phyloP scores from a whole-genome alignment of 495 filamentous ascomycete genomes.

The Zalerion maritima region DNA sequence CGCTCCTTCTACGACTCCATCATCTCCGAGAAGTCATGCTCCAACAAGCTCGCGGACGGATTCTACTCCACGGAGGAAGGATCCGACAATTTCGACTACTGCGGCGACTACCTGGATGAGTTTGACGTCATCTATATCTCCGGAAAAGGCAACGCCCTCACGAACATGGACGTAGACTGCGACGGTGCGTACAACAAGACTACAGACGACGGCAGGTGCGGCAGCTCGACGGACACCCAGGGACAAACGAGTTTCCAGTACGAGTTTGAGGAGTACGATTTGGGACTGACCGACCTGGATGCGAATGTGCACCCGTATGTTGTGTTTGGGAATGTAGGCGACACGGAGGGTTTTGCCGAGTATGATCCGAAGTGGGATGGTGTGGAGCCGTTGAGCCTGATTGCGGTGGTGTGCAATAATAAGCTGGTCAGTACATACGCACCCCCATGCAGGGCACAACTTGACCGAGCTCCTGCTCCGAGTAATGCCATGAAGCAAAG shows the following conservation, averaged over 20 bases:
- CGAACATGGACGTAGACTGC: conserved; percentile 56
- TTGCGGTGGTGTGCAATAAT: conserved; percentile 46
- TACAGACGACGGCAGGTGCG: conserved; percentile 35
- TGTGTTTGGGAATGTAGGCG: conserved; percentile 46
- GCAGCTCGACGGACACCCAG: conserved; percentile 36
- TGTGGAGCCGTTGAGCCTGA: conserved; percentile 44
- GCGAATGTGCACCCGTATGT: conserved; percentile 49
- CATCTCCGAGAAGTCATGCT: conserved; percentile 19
- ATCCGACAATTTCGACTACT: conserved; percentile 24
- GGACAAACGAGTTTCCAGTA: conserved; percentile 39
- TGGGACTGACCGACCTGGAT: conserved; percentile 41
- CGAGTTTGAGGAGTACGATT: conserved; percentile 23
- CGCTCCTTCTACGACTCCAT: conserved; percentile 20
- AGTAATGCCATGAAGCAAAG: too few species aligned
- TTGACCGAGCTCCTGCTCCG: too few species aligned
- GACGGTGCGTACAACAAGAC: conserved; percentile 38
- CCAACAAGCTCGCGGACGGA: conserved; percentile 17
- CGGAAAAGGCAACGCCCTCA: conserved; percentile 15
- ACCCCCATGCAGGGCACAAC: too few species aligned
- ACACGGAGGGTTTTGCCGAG: conserved; percentile 24
- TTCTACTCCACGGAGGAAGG: conserved; percentile 22
- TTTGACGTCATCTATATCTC: conserved; percentile 23
- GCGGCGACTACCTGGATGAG: conserved; percentile 21
- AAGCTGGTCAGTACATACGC: conserved; percentile 29
- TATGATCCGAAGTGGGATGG: conserved; percentile 35